A percentile compares a stretch with the other conserved stretches of the same genome.
These are phyloP conservation scores for Helichrysum umbraculigerum DNA, from an alignment of 129 eudicot genomes.

Conservation along the genomic window DNA sequence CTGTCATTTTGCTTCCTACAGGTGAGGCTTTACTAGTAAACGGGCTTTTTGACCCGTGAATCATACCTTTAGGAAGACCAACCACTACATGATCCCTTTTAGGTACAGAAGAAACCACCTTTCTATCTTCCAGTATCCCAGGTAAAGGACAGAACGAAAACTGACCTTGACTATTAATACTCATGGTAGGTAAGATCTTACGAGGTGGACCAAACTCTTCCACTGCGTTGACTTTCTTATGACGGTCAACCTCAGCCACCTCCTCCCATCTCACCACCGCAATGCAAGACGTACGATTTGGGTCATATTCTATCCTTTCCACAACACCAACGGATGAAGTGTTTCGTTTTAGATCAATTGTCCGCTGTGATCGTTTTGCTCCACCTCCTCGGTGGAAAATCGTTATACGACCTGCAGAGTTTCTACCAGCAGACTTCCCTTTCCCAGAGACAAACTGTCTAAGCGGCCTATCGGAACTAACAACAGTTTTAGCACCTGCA, in stretches of 20 bases:
- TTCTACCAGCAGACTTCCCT: constrained; percentile 58
- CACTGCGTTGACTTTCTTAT: constrained; percentile 22
- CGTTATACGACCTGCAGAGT: constrained; percentile 56
- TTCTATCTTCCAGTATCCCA: constrained; percentile 29
- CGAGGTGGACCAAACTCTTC: constrained; percentile 18
- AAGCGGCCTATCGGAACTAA: constrained; percentile 36
- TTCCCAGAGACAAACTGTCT: constrained; percentile 41
- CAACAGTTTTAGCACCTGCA: constrained; percentile 32
- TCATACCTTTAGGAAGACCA: constrained; percentile 34
- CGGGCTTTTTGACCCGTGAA: constrained; percentile 16
- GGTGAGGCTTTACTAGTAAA: constrained; percentile 19
- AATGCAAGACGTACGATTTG: constrained; percentile 59
- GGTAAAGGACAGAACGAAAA: constrained; percentile 45
- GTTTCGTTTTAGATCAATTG: constrained; percentile 55
- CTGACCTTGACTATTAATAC: constrained; percentile 31
- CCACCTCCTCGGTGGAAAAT: constrained; percentile 70
- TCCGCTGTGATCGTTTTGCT: constrained; percentile 53
- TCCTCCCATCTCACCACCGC: constrained; percentile 66
- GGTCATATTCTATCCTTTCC: constrained; percentile 69
- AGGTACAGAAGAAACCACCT: constrained; percentile 29
- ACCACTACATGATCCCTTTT: constrained; percentile 20
- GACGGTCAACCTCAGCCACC: constrained; percentile 38
- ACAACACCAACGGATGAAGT: constrained; percentile 57
- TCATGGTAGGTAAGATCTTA: constrained; percentile 27
- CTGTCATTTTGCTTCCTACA: constrained; percentile 23